Evolutionary conservation across 352 stramenopile genomes (phyloP).

Genomic region (Proteromonas lacertae): DNA sequence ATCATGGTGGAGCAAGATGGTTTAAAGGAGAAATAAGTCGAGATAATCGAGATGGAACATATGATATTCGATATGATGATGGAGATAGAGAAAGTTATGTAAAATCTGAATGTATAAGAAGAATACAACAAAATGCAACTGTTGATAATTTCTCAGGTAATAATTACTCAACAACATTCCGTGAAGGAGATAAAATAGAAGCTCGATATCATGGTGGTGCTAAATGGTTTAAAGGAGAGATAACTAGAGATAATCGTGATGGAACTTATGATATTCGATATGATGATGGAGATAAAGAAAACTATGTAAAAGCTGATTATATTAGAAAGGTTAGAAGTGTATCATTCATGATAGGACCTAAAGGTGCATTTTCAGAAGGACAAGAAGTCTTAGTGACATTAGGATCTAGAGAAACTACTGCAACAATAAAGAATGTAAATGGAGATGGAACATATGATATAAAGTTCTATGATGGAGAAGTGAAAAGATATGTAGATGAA

Average conservation of each 20-base stretch:
- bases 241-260: slow-evolving; percentile 1
- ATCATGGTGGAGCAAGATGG: slow-evolving; percentile 18
- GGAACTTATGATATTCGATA: slow-evolving; percentile 12
- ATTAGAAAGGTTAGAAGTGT: too few relatives aligned
- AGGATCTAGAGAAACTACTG: too few relatives aligned
- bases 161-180: too few relatives aligned
- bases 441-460: too few relatives aligned
- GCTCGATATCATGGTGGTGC: neutral
- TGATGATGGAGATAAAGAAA: slow-evolving; percentile 11
- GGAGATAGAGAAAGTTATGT: slow-evolving; percentile 7
- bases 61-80: slow-evolving; percentile 23
- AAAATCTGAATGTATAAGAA: slow-evolving; percentile 2
- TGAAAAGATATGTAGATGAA: too few relatives aligned
- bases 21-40: slow-evolving; percentile 21
- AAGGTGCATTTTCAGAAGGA: too few relatives aligned
- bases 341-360: too few relatives aligned
- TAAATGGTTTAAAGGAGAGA: slow-evolving; percentile 5
- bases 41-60: slow-evolving; percentile 21
- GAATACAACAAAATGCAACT: too few relatives aligned
- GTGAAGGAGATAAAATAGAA: slow-evolving; percentile 3
- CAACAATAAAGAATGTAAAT: too few relatives aligned
- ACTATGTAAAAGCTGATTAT: neutral
- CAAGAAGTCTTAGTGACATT: too few relatives aligned
- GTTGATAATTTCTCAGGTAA: too few relatives aligned
- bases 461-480: too few relatives aligned